These are phyloP conservation scores for Cucumis hystrix DNA, from an alignment of 306 rosid genomes.

Conservation along the genomic window DNA sequence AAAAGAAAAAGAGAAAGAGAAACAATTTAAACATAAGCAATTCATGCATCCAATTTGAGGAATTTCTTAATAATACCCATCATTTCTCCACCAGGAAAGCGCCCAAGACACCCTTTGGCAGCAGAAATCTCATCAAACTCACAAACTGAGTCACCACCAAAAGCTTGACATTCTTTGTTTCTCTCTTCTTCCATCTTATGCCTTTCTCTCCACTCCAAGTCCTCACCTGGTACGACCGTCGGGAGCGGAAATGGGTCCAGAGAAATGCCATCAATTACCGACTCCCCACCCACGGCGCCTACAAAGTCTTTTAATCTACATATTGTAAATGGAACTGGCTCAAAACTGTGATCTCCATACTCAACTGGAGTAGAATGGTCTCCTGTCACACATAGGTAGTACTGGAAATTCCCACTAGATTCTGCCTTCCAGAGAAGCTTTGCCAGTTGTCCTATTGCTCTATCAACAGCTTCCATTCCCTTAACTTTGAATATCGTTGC, in stretches of 20 bases:
- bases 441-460: constrained; percentile 70
- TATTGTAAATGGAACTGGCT: constrained; percentile 72
- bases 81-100: constrained; percentile 93
- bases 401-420: constrained; percentile 46
- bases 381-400: constrained; percentile 67
- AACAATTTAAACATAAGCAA: constrained; percentile 2
- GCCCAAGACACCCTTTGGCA: constrained; percentile 83
- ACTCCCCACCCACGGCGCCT: constrained; percentile 44
- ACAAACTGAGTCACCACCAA: constrained; percentile 55
- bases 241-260: constrained; percentile 84
- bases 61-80: constrained; percentile 77
- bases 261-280: constrained; percentile 25
- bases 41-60: constrained; percentile 24
- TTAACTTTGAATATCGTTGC: constrained; percentile 69
- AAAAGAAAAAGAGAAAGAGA: not conserved
- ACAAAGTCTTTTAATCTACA: constrained; percentile 69
- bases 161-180: constrained; percentile 21
- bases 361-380: constrained; percentile 97
- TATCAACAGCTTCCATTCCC: constrained; percentile 82
- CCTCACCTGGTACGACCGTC: constrained; percentile 34
- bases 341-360: constrained; percentile 97
- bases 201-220: constrained; percentile 12
- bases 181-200: constrained; percentile 20
- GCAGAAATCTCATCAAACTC: constrained; percentile 63
- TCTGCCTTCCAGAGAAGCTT: constrained; percentile 87